Evolutionary conservation across 305 asterid species (phyloP), one percentile per base, ranked within the genome.

Genomic region (Fraxinus nigra): DNA sequence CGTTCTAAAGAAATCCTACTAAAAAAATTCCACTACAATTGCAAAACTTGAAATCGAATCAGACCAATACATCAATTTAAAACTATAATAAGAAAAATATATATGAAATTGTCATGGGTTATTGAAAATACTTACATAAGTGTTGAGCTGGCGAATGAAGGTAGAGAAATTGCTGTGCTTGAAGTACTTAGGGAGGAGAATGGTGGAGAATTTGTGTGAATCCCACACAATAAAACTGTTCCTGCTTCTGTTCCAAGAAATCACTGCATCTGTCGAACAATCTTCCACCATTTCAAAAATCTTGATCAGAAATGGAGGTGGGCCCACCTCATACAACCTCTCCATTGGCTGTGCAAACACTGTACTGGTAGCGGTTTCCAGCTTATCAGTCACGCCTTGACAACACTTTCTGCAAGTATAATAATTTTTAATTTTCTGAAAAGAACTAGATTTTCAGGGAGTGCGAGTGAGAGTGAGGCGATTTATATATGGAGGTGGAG

Each of bases 221-320:
- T 89, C 92, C 90, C 90, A 87, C 75, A 89, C 92, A 79, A 89
- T 30, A 79, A 89, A 89, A 78, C 92, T 89, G 35, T 89, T 89
- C 38, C 83, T 77, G 3, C 82, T 79, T 30, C n/a, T 76, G 38
- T 85, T 87, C 92, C 92, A 89, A 0, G 92, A 89, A 20, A 89
- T 87, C 18, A 89, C 87, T 5, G 82, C 7, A 86, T 89, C 87
- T 5, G 92, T 89, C 16, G 86, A 84, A 72, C 88, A 86, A 63
- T 89, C 90, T 78, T 89, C 90, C 79, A 89, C 92, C 85, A 89
- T 82, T 1, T 89, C 92, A 79, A 70, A 87, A 16, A 88, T 89
- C 83, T 89, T 89, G 43, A 82, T 80, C 59, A 89, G 72, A 79
- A 89, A 89, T n/a, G 92, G 90, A 14, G 92, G 90, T 20, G 92